Percentiles rank a stretch among this genome's conserved stretches.
phyloP scores from a whole-genome alignment of 331 rosid species.

The Erythrophleum ivorense region DNA sequence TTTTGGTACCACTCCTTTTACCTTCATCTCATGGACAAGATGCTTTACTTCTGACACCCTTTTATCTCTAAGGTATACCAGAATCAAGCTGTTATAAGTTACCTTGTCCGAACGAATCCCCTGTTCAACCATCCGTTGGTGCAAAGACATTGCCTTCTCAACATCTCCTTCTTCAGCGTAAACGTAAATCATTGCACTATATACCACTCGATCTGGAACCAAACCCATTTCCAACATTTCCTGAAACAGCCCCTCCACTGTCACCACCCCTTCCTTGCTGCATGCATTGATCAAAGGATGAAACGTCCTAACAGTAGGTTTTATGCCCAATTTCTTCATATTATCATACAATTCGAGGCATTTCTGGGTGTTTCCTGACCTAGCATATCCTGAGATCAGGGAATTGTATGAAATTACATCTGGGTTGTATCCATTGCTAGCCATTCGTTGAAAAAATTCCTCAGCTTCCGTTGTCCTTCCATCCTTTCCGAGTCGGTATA shows the following conservation, averaged over 20 bases:
- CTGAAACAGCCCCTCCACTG: slow-evolving; percentile 52
- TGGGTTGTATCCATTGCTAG: slow-evolving; percentile 53
- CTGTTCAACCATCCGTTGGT: slow-evolving; percentile 61
- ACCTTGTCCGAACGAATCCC: slow-evolving; percentile 67
- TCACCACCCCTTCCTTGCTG: slow-evolving; percentile 54
- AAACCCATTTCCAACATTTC: slow-evolving; percentile 67
- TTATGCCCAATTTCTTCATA: slow-evolving; percentile 65
- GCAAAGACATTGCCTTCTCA: slow-evolving; percentile 61
- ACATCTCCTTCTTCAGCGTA: slow-evolving; percentile 63
- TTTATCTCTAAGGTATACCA: slow-evolving; percentile 60
- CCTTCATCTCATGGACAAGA: slow-evolving; percentile 78
- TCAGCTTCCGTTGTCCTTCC: slow-evolving; percentile 73
- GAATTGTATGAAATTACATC: slow-evolving; percentile 86
- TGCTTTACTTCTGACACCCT: slow-evolving; percentile 57
- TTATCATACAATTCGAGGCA: slow-evolving; percentile 66
- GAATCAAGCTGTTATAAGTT: slow-evolving; percentile 84
- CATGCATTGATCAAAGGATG: slow-evolving; percentile 71
- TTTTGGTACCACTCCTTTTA: slow-evolving; percentile 67
- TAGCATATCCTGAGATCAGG: slow-evolving; percentile 74
- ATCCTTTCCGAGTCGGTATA: slow-evolving; percentile 70
- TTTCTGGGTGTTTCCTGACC: slow-evolving; percentile 53
- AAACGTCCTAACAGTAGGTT: slow-evolving; percentile 69
- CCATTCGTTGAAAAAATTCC: slow-evolving; percentile 52
- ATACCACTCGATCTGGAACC: slow-evolving; percentile 67
- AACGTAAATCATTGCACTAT: slow-evolving; percentile 59